A percentile compares a stretch with the other conserved stretches of the same genome.
Evolutionary conservation across 352 stramenopile genomes (phyloP).

Genomic region (Globisporangium spinosum): DNA sequence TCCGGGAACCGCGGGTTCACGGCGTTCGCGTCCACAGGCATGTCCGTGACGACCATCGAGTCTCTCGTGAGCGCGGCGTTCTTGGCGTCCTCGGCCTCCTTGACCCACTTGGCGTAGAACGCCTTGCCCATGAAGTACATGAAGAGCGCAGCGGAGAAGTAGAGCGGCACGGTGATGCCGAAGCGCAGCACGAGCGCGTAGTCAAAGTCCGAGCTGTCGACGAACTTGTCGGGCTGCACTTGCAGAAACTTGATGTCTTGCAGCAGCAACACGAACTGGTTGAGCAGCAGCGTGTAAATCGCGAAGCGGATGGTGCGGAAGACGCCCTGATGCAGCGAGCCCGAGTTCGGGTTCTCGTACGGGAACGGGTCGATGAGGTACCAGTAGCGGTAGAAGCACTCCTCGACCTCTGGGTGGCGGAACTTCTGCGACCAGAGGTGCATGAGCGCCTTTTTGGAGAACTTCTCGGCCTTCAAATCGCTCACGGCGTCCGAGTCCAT

Average conservation of each 20-base stretch:
- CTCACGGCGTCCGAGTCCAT: conserved; percentile 57
- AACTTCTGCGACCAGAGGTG: conserved; percentile 68
- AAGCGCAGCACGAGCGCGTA: conserved; percentile 64
- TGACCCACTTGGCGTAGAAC: conserved; percentile 70
- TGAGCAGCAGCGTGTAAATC: conserved; percentile 63
- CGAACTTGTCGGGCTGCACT: conserved; percentile 47
- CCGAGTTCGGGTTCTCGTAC: conserved; percentile 80
- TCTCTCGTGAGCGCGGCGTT: conserved; percentile 48
- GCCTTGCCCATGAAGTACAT: conserved; percentile 77
- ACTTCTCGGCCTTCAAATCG: conserved; percentile 69
- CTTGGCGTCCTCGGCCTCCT: conserved; percentile 57
- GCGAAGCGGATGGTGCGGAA: conserved; percentile 76
- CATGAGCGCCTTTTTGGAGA: conserved; percentile 66
- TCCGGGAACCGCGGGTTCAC: conserved; percentile 18
- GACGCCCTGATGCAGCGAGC: conserved; percentile 63
- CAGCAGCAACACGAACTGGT: conserved; percentile 67
- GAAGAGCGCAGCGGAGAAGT: conserved; percentile 60
- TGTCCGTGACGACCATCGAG: conserved; percentile 27
- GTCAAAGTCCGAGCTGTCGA: conserved; percentile 49
- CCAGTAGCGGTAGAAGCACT: conserved; percentile 82
- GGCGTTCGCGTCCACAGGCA: conserved; percentile 18
- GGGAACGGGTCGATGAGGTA: conserved; percentile 85
- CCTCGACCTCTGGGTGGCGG: conserved; percentile 65
- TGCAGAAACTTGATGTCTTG: conserved; percentile 81
- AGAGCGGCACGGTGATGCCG: conserved; percentile 69